Base-by-base conservation (phyloP, 2,329 filamentous ascomycete genomes). In the Chaetomiaceae sp. region DNA sequence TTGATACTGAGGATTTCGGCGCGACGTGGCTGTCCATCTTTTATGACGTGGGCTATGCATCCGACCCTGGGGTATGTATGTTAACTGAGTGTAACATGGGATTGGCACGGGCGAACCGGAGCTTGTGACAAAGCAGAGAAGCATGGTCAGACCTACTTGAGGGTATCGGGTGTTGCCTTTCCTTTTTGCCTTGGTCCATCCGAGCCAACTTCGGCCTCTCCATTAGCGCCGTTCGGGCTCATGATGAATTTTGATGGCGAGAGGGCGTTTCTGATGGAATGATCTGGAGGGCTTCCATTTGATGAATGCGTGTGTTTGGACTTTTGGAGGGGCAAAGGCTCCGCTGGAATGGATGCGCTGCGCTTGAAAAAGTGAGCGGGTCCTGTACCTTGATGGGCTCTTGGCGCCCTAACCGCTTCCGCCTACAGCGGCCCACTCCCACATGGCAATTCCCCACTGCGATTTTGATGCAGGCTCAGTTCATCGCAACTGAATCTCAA, bases 1-100 rank as follows among this genome's bases (percentile, higher is more conserved):
- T 89, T 86, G 62, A 97, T 95, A 54, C 90, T 94, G n/a, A 99
- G 75, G 58, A 99, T 96, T 70, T 99, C 94, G 63, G 94, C 94
- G 73, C 94, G 90, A 63, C 94, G 86, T 57, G 87, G 80, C 65
- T 91, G 85, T 56, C 90, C 90, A 69, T 96, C 90, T 63, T 84
- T 84, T 53, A 74, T 71, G 38, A 84, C 80, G 75, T 78, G 77
- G 20, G 80, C 80, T 53, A 84, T 83, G 67, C 80, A 83, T 40
- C 80, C 80, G 9, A 77, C 73, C 48, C 74, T 74, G 30, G 8
- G 20, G 14, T 10, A 14, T 23, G 32, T 38, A n/a, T n/a, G n/a
- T n/a, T n/a, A n/a, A n/a, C n/a, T n/a, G n/a, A n/a, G n/a, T n/a
- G n/a, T n/a, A n/a, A n/a, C n/a, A n/a, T n/a, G n/a, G n/a, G n/a